Base-by-base conservation (phyloP, 208 protist species). In the Herpetomonas tarakana region DNA sequence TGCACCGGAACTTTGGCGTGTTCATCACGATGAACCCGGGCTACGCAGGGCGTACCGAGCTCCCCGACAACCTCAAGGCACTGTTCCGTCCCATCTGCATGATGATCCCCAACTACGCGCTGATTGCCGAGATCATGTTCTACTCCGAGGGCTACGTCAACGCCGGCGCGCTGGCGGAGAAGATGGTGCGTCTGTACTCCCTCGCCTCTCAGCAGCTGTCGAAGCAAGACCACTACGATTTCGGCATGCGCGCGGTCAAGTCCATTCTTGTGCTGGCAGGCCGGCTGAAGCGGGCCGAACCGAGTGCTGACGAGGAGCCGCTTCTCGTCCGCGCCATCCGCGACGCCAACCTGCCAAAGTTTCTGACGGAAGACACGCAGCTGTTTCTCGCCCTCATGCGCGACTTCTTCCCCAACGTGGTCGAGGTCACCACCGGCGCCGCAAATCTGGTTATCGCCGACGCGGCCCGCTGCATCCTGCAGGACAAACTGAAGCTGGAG, bases 21-120 rank as follows among this genome's bases (percentile, higher is more conserved):
- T 98, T 97, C 76, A 97, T 99, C 73, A 99, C 96, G 29, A 98
- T 98, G 97, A 98, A 98, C 68, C 97, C 97, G 24, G 97, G 97
- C 49, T 99, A 99, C 78, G 94, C 97, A 41, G 97, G 97, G 0
- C 87, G 97, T 58, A 97, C 92, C 9, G 96, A 98, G 70, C 83
- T 99, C 50, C 97, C 97, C 0, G 97, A 99, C 75, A 98, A 98
- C 72, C 61, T 99, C 4, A 98, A 98, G 81, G 90, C 91, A 11
- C 68, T 98, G 18, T 98, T 98, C 74, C 88, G 96, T 12, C 97
- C 96, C 4, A 94, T 98, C 29, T 96, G 96, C 65, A 98, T 99
- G 91, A 97, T 98, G 83, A 96, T 98, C 55, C 97, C 97, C 22
- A 96, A 99, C 86, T 97, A 97, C 66, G 88, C 83, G 39, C 81